These are phyloP conservation scores for Amanita muscaria DNA, from an alignment of 768 basidiomycete species.

Conservation along the genomic window DNA sequence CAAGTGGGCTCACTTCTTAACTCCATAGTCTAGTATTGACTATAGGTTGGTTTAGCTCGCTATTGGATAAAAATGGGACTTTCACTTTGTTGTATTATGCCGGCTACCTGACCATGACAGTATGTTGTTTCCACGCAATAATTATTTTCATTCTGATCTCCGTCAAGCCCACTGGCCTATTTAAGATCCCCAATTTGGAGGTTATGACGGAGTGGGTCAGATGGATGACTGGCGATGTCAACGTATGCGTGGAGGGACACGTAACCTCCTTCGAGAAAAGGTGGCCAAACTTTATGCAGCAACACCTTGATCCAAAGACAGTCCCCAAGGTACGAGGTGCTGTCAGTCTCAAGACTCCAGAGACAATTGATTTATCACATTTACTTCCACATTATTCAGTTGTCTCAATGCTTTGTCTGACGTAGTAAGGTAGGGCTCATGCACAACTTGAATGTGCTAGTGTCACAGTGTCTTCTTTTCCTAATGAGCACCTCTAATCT, in stretches of 20 bases:
- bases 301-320: slow-evolving; percentile 9
- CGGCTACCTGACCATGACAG: slow-evolving; percentile 13
- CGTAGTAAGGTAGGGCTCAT: too few relatives aligned
- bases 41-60: slow-evolving; percentile 3
- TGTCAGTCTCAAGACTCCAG: slow-evolving; percentile 9
- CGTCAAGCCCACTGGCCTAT: slow-evolving; percentile 6
- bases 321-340: slow-evolving; percentile 10
- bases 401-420: too few relatives aligned
- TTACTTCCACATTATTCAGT: too few relatives aligned
- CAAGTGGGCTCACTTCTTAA: slow-evolving; percentile 9
- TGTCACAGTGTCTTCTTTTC: too few relatives aligned
- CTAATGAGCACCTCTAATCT: too few relatives aligned
- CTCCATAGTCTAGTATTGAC: slow-evolving; percentile 9
- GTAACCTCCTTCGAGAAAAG: slow-evolving; percentile 5
- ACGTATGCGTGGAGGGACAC: slow-evolving; percentile 8
- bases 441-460: too few relatives aligned
- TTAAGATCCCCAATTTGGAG: slow-evolving; percentile 11
- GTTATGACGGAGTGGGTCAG: slow-evolving; percentile 10
- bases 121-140: slow-evolving; percentile 9
- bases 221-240: slow-evolving; percentile 9
- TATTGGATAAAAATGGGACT: slow-evolving; percentile 8
- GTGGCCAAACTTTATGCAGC: slow-evolving; percentile 12
- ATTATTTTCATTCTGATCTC: slow-evolving; percentile 9
- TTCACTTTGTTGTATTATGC: slow-evolving; percentile 13
- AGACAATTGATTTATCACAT: too few relatives aligned